A percentile compares a stretch with the other conserved stretches of the same genome.
phyloP scores from a whole-genome alignment of 257 asterid species.

The Echium plantagineum region DNA sequence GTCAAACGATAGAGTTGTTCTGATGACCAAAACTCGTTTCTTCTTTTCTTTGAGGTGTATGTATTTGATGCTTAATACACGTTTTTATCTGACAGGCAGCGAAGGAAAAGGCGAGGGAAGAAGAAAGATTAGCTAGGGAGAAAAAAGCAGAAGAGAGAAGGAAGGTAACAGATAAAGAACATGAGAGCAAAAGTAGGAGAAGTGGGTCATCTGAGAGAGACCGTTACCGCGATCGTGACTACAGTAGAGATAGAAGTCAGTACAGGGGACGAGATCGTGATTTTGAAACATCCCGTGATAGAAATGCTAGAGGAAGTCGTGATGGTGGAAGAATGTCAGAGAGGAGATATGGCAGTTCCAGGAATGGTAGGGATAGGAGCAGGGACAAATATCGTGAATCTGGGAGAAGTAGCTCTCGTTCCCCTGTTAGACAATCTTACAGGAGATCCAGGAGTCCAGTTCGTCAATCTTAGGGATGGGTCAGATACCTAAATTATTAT shows the following conservation, averaged over 20 bases:
- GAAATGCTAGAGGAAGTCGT: conserved; percentile 55
- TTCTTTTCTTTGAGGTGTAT: not conserved
- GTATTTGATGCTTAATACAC: conserved; percentile 3
- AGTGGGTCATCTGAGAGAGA: conserved; percentile 75
- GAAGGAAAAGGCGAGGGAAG: conserved; percentile 76
- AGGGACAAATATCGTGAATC: conserved; percentile 63
- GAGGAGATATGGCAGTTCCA: conserved; percentile 39
- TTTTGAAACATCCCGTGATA: conserved; percentile 41
- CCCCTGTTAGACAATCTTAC: conserved; percentile 57
- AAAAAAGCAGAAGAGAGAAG: conserved; percentile 74
- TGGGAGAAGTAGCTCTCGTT: conserved; percentile 73
- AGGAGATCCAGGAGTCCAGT: conserved; percentile 70
- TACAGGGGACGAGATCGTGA: conserved; percentile 46
- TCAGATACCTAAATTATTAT: conserved; percentile 40
- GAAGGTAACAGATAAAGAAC: conserved; percentile 70
- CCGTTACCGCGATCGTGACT: conserved; percentile 49
- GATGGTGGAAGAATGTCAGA: conserved; percentile 45
- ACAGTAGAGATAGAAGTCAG: conserved; percentile 45
- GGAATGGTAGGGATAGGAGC: conserved; percentile 73
- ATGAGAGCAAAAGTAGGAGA: conserved; percentile 40
- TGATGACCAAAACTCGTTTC: not conserved
- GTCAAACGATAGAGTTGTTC: not conserved
- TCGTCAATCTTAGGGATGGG: conserved; percentile 42
- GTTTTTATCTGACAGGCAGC: conserved; percentile 41
- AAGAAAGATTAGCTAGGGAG: conserved; percentile 73